Evolutionary conservation across 2,329 filamentous ascomycete species (phyloP), one percentile per base, ranked within the genome.

Genomic region (Penicillium freii): DNA sequence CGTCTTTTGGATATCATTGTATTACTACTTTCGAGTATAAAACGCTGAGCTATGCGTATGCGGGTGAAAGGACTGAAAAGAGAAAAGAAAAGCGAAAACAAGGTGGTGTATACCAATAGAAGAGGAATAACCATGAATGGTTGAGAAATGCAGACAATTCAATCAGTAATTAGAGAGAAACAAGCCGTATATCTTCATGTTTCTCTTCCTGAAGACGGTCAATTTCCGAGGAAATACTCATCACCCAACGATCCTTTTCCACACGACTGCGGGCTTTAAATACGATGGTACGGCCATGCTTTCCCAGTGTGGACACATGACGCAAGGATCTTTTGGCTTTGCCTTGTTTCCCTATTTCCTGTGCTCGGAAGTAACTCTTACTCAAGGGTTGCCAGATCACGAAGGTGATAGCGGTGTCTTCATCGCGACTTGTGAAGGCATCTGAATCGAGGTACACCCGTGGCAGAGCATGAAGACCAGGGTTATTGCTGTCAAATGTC

Each of bases 221-320:
- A 69, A 88, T 88, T 75, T 88, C 86, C 60, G 84, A 84, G 52
- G 82, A 82, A 57, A 88, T 84, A 36, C 80, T 84, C 69, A 88
- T 72, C 25, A 89, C 86, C 86, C 86, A 89, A 63, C 85, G 82
- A 72, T 89, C 86, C 59, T 86, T 80, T 71, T 89, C 86, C 1
- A 85, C 81, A 10, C 86, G 77, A 69, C 82, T 87, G 52, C 86
- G 78, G 36, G 86, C 82, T 66, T 86, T 85, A 68, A 89, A 89
- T 13, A 89, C 86, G 48, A 87, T 81, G 40, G 82, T 85, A 43
- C 84, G 75, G 5, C 86, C 86, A 31, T 82, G 82, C 8, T 80
- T 79, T 11, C 86, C 86, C 29, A 88, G 71, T 59, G 82, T 80
- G 29, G 83, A 84, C 1, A 88, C 86, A 39, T 83, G 73, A 59